A percentile compares a stretch with the other conserved stretches of the same genome.
phyloP scores from a whole-genome alignment of 1,139 yeast genomes.

The Candida glucosophila region DNA sequence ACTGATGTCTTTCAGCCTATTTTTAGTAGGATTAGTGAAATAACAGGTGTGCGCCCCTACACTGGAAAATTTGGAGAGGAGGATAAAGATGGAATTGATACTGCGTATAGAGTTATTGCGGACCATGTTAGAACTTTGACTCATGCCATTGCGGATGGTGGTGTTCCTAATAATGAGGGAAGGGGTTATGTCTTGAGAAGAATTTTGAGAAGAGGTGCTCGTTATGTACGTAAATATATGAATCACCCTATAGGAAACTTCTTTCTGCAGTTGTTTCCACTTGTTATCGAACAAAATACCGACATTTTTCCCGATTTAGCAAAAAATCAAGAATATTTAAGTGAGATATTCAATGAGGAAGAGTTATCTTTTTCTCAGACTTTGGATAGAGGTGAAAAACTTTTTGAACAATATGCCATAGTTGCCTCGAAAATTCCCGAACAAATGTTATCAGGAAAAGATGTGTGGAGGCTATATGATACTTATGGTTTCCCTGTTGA shows the following conservation, averaged over 20 bases:
- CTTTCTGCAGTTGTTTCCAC: constrained; percentile 87
- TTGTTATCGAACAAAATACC: constrained; percentile 79
- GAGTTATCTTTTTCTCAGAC: constrained; percentile 93
- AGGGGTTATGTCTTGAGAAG: constrained; percentile 97
- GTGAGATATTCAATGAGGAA: constrained; percentile 91
- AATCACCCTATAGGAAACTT: constrained; percentile 91
- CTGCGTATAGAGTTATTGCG: constrained; percentile 96
- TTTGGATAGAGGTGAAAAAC: constrained; percentile 94
- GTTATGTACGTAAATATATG: constrained; percentile 94
- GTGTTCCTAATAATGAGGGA: constrained; percentile 98
- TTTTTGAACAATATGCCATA: constrained; percentile 86
- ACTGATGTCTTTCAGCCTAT: constrained; percentile 93
- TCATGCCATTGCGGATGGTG: constrained; percentile 96
- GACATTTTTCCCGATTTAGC: constrained; percentile 88
- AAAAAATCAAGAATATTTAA: constrained; percentile 63
- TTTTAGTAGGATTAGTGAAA: constrained; percentile 76
- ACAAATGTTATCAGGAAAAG: constrained; percentile 79
- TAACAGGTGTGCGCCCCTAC: constrained; percentile 88
- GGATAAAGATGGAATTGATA: constrained; percentile 89
- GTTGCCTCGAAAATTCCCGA: constrained; percentile 69
- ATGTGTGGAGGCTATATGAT: constrained; percentile 97
- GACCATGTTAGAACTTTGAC: constrained; percentile 97
- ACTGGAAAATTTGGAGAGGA: constrained; percentile 88
- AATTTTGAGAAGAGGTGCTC: constrained; percentile 94
- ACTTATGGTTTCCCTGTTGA: constrained; percentile 99